Evolutionary conservation across 306 rosid genomes (phyloP), one percentile per base, ranked within the genome.

Genomic region (Spatholobus suberectus): DNA sequence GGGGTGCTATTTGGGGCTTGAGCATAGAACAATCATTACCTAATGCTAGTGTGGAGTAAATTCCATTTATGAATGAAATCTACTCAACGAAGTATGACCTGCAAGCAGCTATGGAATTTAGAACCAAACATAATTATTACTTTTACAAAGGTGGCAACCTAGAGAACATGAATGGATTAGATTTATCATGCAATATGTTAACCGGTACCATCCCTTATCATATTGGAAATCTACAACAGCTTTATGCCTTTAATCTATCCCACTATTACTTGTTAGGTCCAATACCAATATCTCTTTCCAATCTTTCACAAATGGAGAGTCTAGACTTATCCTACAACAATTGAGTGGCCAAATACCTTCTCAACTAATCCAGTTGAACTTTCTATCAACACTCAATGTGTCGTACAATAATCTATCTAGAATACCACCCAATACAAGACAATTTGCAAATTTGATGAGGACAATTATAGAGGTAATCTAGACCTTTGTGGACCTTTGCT

Each of bases 121-220:
- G 75, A 43, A 70, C 57, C 13, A 70, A 70, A 26, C 8, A 3
- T 43, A 70, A 43, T 14, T 21, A 40, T 5, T 70, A 70, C 75
- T 41, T 57, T 41, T 70, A 70, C 21, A 12, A 11, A 21, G 75
- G 75, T 10, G 5, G 0, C 12, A 70, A 43, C 57, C 37, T 43
- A 11, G 38, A 43, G 38, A 43, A 5, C 11, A 70, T 70, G 58
- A 24, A 3, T 20, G 75, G 75, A 6, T 23, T 70, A 27, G 27
- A 66, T 66, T 66, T 66, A 66, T 66, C 72, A 66, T 17, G 72
- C 41, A n/a, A n/a, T n/a, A n/a, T n/a, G n/a, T n/a, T 70, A 5
- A 70, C 37, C 0, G 75, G 57, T 8, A 12, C 1, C 38, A 70
- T 70, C 13, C 55, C 75, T 12, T 12, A 0, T 43, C 37, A 70